Conservation (phyloP, 768 basidiomycete genomes). For the Grammothele lineata region DNA sequence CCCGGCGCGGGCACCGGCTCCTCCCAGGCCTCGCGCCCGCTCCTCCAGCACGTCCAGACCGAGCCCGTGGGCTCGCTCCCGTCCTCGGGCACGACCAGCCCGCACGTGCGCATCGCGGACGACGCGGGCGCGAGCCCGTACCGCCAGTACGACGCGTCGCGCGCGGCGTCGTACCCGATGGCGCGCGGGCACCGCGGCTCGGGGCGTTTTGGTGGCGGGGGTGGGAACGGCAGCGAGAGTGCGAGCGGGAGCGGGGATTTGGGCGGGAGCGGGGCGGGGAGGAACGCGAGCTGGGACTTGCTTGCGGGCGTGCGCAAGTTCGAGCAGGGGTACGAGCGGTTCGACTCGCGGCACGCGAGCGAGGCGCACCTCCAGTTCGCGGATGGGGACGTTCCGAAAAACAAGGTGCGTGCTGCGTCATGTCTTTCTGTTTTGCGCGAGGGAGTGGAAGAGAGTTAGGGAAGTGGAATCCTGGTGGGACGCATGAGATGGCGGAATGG, state of each 20-base stretch:
- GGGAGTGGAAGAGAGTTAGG: too few relatives aligned
- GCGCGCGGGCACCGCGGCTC: not conserved
- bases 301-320: conserved; percentile 45
- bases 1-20: conserved; percentile 3
- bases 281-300: conserved; percentile 46
- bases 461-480: not conserved
- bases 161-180: conserved; percentile 15
- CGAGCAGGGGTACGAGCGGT: conserved; percentile 54
- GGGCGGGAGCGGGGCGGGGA: conserved; percentile 4
- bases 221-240: not conserved
- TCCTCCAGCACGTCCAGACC: conserved; percentile 2
- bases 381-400: conserved; percentile 58
- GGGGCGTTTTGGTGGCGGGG: not conserved
- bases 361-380: conserved; percentile 51
- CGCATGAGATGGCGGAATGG: not conserved
- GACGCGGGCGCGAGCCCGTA: conserved; percentile 11
- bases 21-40: conserved; percentile 5
- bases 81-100: not conserved
- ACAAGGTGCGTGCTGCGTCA: conserved; percentile 35
- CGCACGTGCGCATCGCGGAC: conserved; percentile 4
- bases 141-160: conserved; percentile 21
- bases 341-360: conserved; percentile 50
- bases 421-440: not conserved
- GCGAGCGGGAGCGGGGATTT: conserved; percentile 3
- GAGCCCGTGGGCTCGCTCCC: not conserved